Conservation (phyloP, 2,329 filamentous ascomycete species). For the Aspergillus sp. region DNA sequence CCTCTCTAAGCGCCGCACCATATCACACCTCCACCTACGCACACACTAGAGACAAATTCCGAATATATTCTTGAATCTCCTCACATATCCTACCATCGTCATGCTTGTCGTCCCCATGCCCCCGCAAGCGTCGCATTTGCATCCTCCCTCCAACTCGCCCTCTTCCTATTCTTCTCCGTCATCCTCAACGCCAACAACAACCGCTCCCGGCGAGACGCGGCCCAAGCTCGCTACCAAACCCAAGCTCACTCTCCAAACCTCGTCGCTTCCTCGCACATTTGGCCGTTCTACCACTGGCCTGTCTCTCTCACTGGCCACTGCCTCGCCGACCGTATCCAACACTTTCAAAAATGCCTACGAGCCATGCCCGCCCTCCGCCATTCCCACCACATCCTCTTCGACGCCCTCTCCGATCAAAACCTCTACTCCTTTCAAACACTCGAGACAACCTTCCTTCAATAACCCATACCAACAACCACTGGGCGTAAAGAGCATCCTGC, state of each 20-base stretch:
- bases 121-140: conserved; percentile 12
- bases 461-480: conserved; percentile 38
- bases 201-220: conserved; percentile 4
- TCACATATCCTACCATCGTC: conserved; percentile 6
- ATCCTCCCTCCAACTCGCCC: conserved; percentile 1
- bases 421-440: conserved; percentile 18
- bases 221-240: conserved; percentile 38
- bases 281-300: conserved; percentile 49
- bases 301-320: conserved; percentile 43
- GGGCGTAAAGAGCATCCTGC: conserved; percentile 41
- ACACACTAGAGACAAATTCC: no score
- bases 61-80: no score
- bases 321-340: conserved; percentile 55
- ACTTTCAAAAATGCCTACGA: conserved; percentile 57
- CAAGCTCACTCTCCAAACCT: conserved; percentile 56
- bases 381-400: conserved; percentile 26
- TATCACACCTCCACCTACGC: no score
- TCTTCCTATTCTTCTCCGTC: conserved; percentile 4
- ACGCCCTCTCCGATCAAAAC: conserved; percentile 20
- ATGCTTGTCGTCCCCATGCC: conserved; percentile 19
- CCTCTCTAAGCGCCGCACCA: not conserved
- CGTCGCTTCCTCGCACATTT: conserved; percentile 44
- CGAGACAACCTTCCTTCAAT: conserved; percentile 20
- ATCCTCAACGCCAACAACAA: conserved; percentile 3
- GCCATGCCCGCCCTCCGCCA: conserved; percentile 31